Conservation (phyloP, 139 green algal genomes). For the Chlamydomonas applanata region DNA sequence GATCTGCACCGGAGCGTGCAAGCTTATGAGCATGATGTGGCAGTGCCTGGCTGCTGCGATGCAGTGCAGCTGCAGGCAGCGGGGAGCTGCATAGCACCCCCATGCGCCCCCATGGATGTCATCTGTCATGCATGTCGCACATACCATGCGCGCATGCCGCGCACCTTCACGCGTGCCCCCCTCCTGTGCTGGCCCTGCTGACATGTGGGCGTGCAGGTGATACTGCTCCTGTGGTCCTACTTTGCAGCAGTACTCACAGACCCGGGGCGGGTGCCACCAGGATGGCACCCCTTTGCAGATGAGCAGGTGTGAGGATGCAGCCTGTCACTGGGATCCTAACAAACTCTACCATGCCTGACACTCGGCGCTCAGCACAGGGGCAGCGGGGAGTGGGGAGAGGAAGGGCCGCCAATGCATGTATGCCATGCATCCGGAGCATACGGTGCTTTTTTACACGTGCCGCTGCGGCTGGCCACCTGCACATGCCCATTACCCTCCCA, state of each 20-base stretch:
- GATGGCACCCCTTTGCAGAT: constrained; percentile 83
- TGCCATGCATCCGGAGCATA: neutral
- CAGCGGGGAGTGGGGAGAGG: no score
- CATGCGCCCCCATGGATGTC: neutral
- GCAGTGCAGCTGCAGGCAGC: neutral
- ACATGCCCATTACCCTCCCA: neutral
- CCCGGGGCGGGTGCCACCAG: constrained; percentile 79
- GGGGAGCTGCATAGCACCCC: neutral
- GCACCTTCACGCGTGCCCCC: neutral
- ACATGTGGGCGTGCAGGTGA: no score
- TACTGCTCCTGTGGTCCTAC: constrained; percentile 92
- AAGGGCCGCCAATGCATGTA: no score
- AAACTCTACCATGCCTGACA: no score
- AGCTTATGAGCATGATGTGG: neutral
- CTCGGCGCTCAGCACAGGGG: no score
- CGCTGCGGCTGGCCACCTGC: neutral
- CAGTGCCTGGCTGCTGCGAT: neutral
- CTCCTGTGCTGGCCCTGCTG: neutral
- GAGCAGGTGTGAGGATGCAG: constrained; percentile 54
- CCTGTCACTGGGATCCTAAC: no score
- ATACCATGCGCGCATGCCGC: neutral
- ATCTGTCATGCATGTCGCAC: neutral
- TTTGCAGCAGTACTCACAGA: constrained; percentile 78
- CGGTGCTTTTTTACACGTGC: neutral
- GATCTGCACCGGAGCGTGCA: neutral